These are phyloP conservation scores for Cercospora janseana DNA, from an alignment of 2,329 filamentous ascomycete species.

Conservation along the genomic window DNA sequence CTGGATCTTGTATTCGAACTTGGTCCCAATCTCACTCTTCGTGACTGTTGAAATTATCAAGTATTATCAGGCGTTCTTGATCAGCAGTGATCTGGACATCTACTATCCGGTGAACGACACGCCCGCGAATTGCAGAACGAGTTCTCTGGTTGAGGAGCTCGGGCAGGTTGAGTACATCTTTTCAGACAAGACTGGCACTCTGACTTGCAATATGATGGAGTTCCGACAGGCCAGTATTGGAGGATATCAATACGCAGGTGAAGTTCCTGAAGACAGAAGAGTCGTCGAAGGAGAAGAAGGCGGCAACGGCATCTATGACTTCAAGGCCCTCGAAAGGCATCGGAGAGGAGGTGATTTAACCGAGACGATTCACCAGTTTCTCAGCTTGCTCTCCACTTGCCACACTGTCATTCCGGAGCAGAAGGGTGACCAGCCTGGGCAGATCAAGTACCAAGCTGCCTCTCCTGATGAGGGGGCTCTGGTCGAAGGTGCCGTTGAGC, in stretches of 20 bases:
- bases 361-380: slow-evolving; percentile 75
- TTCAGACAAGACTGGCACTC: slow-evolving; percentile 93
- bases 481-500: slow-evolving; percentile 79
- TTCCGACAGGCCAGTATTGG: slow-evolving; percentile 93
- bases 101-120: slow-evolving; percentile 96
- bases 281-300: slow-evolving; percentile 70
- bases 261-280: slow-evolving; percentile 84
- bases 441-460: slow-evolving; percentile 96
- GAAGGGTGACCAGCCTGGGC: slow-evolving; percentile 69
- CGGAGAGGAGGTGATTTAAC: slow-evolving; percentile 55
- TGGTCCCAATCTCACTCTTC: slow-evolving; percentile 96
- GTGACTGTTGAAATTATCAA: slow-evolving; percentile 98
- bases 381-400: slow-evolving; percentile 81
- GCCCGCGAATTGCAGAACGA: slow-evolving; percentile 91
- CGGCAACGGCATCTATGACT: slow-evolving; percentile 80
- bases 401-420: slow-evolving; percentile 96
- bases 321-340: slow-evolving; percentile 71
- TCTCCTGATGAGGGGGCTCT: slow-evolving; percentile 97
- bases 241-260: slow-evolving; percentile 89
- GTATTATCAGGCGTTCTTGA: slow-evolving; percentile 95
- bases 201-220: slow-evolving; percentile 99
- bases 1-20: slow-evolving; percentile 94
- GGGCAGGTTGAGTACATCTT: slow-evolving; percentile 99
- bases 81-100: slow-evolving; percentile 96
- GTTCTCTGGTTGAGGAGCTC: slow-evolving; percentile 91